Base-by-base conservation (phyloP, 768 basidiomycete genomes). In the Rhodotorula kratochvilovae region DNA sequence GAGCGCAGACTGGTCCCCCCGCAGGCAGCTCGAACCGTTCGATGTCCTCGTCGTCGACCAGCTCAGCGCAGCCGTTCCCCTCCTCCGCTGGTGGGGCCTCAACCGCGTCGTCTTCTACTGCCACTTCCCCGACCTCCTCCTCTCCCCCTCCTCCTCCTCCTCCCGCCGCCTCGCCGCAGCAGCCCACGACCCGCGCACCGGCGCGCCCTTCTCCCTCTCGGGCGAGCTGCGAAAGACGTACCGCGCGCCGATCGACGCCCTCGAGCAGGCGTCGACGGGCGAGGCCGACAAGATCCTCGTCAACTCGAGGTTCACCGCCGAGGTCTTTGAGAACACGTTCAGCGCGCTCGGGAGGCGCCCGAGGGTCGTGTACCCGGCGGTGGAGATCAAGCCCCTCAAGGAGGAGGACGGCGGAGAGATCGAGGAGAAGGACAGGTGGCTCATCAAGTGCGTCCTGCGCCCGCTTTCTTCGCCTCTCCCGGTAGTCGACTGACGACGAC, bases 1-100 rank as follows among this genome's bases (percentile, higher is more conserved):
- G 42, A 68, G 66, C 13, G 12, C 45, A 61, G 70, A 71, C 67
- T 75, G 73, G 73, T 68, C 67, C 17, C 31, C 55, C 8, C 67
- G 55, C 2, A 42, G 73, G 1, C 73, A 75, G 45, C 56, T 71
- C 64, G 67, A 68, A 29, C 77, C 75, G 0, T 82, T 81, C 70
- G 94, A 98, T 78, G 87, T 97, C 31, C 94, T 88, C 81, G 88
- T 98, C 69, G 90, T 97, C 8, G 95, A 98, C 81, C 96, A 97
- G 79, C 87, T 98, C 29, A 92, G 92, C 10, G 92, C 93, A 3
- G 92, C 90, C 73, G 83, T 97, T 35, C 95, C 95, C 0, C 83
- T 96, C 68, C 83, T 99, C 0, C 85, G 90, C 5, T 77, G 82
- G 69, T 77, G 90, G 23, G 85, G 84, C 5, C 83, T 83, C 31